Conservation (phyloP, 106 monocot genomes). For the Allium fistulosum region DNA sequence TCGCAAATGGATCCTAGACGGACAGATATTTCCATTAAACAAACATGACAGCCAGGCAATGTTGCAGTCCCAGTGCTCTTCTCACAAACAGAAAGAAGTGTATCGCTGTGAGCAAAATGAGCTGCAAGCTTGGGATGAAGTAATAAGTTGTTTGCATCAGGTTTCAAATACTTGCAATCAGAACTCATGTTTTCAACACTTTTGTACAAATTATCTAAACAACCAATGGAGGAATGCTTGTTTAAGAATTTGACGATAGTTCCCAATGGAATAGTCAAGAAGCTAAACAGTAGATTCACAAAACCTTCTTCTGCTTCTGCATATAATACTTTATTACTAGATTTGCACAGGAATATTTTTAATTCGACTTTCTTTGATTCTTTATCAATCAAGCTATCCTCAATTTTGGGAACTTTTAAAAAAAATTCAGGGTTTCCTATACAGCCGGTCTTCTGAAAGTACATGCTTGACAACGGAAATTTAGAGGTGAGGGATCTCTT, state of each 20-base stretch:
- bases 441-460: no score
- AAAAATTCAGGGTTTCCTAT: no score
- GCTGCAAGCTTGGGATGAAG: neutral
- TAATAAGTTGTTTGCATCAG: neutral
- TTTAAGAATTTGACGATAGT: neutral
- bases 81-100: neutral
- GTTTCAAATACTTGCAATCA: neutral
- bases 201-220: constrained; percentile 1
- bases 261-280: constrained; percentile 6
- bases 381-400: no score
- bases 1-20: no score
- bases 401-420: no score
- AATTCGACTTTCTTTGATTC: no score
- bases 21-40: no score
- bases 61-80: neutral
- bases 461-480: no score
- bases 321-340: constrained; percentile 2
- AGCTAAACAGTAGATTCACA: constrained; percentile 2
- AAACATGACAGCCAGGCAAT: neutral
- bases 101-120: neutral
- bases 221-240: neutral
- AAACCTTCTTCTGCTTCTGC: constrained; percentile 8
- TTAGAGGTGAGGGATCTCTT: no score
- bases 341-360: neutral
- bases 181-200: neutral